Evolutionary conservation across 768 basidiomycete species (phyloP), one percentile per base, ranked within the genome.

Genomic region (Agaricus subrufescens): DNA sequence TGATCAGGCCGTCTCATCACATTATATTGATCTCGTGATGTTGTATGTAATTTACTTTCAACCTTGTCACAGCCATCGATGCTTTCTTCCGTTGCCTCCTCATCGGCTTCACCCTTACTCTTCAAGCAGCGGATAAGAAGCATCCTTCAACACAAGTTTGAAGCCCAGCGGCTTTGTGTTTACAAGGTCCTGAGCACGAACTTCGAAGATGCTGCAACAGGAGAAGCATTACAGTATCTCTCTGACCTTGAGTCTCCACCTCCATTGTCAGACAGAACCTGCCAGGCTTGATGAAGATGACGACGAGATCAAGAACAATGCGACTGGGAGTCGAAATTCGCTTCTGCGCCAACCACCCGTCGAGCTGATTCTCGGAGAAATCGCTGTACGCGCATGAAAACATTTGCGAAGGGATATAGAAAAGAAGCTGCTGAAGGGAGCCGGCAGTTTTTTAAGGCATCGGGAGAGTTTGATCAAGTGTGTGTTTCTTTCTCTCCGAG

Each of bases 391-490:
- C 46, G 93, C 89, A 26, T 77, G 94, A 52, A 91, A 87, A 67
- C 83, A 87, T 63, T 75, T 98, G 52, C 81, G 90, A 45, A 77
- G 86, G 59, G 94, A 98, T 67, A 84, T 96, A 67, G 94, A 98
- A 66, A 77, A 73, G 48, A 89, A 85, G 67, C 76, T 98, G 84
- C 88, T 0, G 83, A 89, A 52, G 91, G 91, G 4, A 95, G 93
- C 61, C 78, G 80, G 46, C 82, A 83, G 60, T 97, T 99, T 67
- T 67, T 99, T 53, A 79, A 81, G 27, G 93, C 90, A 0, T 88
- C 98, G 60, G 85, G 85, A 23, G 86, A 94, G 61, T 93, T 98
- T 37, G 91, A 98, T 73, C 79, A 91, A 73, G 96, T 96, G 68
- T 61, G 91, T 81, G 59, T 19, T 26, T 44, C 25, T 38, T 49